A percentile compares a stretch with the other conserved stretches of the same genome.
These are phyloP conservation scores for Penicillium carneum DNA, from an alignment of 2,329 filamentous ascomycete species.

Conservation along the genomic window DNA sequence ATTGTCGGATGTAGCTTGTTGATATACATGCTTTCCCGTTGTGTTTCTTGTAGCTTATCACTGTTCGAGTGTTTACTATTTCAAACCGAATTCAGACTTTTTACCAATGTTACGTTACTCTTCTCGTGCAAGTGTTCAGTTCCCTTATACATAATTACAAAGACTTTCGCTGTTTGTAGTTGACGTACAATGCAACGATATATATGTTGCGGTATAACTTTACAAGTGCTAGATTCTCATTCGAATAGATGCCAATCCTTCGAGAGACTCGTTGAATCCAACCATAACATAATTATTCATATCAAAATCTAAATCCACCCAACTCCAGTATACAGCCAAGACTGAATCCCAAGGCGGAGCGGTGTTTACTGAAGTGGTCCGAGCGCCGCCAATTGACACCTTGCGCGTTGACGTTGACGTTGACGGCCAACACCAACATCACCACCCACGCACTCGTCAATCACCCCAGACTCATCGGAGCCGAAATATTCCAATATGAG, in stretches of 20 bases:
- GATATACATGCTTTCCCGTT: not conserved
- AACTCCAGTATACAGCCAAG: constrained; percentile 9
- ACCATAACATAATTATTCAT: no score
- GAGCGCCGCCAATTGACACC: constrained; percentile 48
- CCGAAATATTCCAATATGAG: constrained; percentile 47
- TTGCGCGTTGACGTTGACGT: constrained; percentile 43
- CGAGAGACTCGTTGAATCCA: no score
- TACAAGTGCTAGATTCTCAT: no score
- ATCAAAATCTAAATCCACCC: no score
- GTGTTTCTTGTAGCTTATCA: constrained; percentile 20
- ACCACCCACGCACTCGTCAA: constrained; percentile 16
- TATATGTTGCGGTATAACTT: no score
- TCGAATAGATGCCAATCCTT: no score
- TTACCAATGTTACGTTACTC: no score
- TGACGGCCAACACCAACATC: constrained; percentile 15
- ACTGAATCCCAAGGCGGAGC: constrained; percentile 11
- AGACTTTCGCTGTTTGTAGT: no score
- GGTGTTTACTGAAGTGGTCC: constrained; percentile 41
- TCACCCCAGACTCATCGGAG: constrained; percentile 10
- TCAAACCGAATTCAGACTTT: not conserved
- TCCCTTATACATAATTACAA: no score
- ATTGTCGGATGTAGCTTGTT: constrained; percentile 6
- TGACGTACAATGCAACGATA: no score
- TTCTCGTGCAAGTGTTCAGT: no score
- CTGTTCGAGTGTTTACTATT: constrained; percentile 1